Base-by-base conservation (phyloP, 768 basidiomycete genomes). In the Russula griseocarnosa region DNA sequence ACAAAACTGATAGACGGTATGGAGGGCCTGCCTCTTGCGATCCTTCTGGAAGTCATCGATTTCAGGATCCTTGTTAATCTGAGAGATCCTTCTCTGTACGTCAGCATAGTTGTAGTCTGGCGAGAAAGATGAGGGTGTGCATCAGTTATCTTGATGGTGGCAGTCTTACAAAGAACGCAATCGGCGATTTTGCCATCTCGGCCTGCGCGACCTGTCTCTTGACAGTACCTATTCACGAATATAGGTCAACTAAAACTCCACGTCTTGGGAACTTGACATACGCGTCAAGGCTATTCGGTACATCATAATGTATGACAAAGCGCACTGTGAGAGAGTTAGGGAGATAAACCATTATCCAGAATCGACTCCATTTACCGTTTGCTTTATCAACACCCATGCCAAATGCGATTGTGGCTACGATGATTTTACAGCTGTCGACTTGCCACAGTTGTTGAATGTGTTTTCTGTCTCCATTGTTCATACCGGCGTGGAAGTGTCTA, bases 201-300 rank as follows among this genome's bases (percentile, higher is more conserved):
- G 6, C 97, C 97, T 20, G 95, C 97, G 61, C 97, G 86, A 7
- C 97, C 97, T 0, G 96, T 98, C 76, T 99, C 97, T 77, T 98
- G 94, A 70, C 94, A 94, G 71, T 91, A 91, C 2, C 90, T 91
- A 58, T 50, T 61, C 42, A 40, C 20, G 16, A 51, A 26, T 28
- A 47, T 50, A 44, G n/a, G 60, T 70, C 62, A 63, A 42, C 60
- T 49, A 54, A 22, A 52, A n/a, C n/a, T 60, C 53, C 14, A 24
- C 26, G n/a, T 18, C 6, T 24, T 50, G 58, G 24, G 49, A 40
- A 51, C 32, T 55, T 22, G 10, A 71, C 80, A 62, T 79, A 96
- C 83, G 89, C 91, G 63, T 94, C 92, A 71, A 99, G 74, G 22
- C 87, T 86, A 68, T 86, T 86, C 1, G 96, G 92, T 68, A 97